Conservation (phyloP, 768 basidiomycete genomes). For the Botryobasidium botryosum region DNA sequence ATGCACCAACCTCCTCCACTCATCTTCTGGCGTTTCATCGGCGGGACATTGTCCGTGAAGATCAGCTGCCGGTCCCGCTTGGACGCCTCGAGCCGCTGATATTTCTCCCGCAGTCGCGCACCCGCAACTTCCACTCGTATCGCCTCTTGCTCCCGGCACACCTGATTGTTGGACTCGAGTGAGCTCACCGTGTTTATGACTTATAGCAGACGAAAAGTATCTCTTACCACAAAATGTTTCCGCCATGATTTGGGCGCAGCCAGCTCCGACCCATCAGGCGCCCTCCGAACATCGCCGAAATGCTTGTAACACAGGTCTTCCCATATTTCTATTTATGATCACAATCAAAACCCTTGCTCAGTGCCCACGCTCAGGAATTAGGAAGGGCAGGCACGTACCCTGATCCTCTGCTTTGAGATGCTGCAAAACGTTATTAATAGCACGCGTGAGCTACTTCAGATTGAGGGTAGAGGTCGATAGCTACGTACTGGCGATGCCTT, state of each 20-base stretch:
- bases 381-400: background rate
- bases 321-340: constrained; percentile 4
- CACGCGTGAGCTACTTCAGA: background rate
- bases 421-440: background rate
- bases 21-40: constrained; percentile 6
- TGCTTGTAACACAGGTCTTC: background rate
- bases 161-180: no score
- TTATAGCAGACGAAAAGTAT: background rate
- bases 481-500: background rate
- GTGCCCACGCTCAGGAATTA: background rate
- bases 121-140: background rate
- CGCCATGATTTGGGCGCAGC: constrained; percentile 3
- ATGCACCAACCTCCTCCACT: no score
- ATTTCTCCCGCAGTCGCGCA: background rate
- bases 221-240: background rate
- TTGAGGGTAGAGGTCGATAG: background rate
- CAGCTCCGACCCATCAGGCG: background rate
- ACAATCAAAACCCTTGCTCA: no score
- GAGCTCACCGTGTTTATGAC: no score
- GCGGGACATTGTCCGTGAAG: background rate
- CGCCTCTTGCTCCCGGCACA: background rate
- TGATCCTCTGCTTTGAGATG: constrained; percentile 3
- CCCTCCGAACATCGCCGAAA: background rate
- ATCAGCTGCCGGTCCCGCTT: background rate
- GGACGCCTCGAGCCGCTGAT: background rate